Evolutionary conservation across 768 basidiomycete genomes (phyloP).

Genomic region (Xerocomellus dryophilus): DNA sequence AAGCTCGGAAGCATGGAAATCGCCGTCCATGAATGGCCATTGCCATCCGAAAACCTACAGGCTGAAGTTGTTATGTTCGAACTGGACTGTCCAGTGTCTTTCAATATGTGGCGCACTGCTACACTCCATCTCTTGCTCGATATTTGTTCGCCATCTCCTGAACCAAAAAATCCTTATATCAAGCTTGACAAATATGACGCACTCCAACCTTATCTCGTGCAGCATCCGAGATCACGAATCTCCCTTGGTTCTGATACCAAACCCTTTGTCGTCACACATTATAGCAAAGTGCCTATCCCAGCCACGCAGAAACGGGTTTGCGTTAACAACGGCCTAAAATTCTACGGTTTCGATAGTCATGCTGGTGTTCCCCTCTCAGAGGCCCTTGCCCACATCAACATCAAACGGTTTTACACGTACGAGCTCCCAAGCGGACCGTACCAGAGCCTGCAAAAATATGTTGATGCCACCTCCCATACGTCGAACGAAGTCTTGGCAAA

Average conservation of each 20-base stretch:
- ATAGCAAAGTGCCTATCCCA: slow-evolving; percentile 15
- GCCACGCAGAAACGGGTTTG: background rate
- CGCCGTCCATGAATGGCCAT: slow-evolving; percentile 45
- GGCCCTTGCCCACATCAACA: background rate
- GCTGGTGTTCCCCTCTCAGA: background rate
- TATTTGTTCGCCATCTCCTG: slow-evolving; percentile 24
- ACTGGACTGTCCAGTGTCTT: slow-evolving; percentile 36
- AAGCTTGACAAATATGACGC: slow-evolving; percentile 14
- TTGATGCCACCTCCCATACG: background rate
- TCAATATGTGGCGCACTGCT: slow-evolving; percentile 43
- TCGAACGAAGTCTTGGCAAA: slow-evolving; percentile 30
- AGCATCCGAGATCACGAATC: slow-evolving; percentile 19
- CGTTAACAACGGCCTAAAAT: slow-evolving; percentile 33
- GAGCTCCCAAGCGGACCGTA: slow-evolving; percentile 35
- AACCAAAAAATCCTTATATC: slow-evolving; percentile 8
- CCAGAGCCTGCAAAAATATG: slow-evolving; percentile 32
- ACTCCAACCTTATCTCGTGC: slow-evolving; percentile 11
- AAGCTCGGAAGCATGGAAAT: slow-evolving; percentile 31
- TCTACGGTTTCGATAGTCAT: slow-evolving; percentile 29
- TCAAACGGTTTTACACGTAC: slow-evolving; percentile 22
- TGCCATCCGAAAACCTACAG: slow-evolving; percentile 30
- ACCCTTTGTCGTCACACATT: slow-evolving; percentile 18
- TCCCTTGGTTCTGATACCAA: slow-evolving; percentile 26
- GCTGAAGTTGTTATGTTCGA: slow-evolving; percentile 42
- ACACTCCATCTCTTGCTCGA: slow-evolving; percentile 41